Evolutionary conservation across 202 grass and related monocot species (phyloP), one percentile per base, ranked within the genome.

Genomic region (Panicum virgatum): DNA sequence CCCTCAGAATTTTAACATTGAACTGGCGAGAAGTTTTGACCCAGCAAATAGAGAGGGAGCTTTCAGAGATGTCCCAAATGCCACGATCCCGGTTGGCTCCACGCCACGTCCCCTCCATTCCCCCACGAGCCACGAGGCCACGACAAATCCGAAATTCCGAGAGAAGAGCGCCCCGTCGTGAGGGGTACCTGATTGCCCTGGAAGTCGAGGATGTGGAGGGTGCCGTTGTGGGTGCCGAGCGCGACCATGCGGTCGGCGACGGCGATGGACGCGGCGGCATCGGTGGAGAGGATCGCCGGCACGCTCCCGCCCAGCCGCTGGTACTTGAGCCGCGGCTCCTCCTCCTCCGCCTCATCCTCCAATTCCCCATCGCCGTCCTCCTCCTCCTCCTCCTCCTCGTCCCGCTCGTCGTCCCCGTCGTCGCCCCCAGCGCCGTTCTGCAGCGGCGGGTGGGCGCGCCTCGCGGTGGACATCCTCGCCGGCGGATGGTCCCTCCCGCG

Each of bases 151-250:
- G 39, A 47, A 82, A 90, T 86, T 83, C 73, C 42, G 48, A 66
- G n/a, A 34, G 73, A 30, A 51, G 25, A 14, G 66, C 29, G 16
- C 37, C 66, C 45, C 29, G 73, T 22, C n/a, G 47, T 39, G 58
- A 64, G 22, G 66, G 60, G 63, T 85, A 98, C 96, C 96, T 99
- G 89, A 81, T 96, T 96, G 54, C 96, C 92, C 87, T 99, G 96
- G 85, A 99, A 96, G 85, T 99, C 96, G 65, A 99, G 96, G 89
- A 99, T 94, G 81, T 99, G 91, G 66, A 99, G 85, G 70, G 85
- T 85, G 69, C 96, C 96, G 77, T 90, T 86, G 84, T 92, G 91
- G 57, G 93, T 99, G 83, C 96, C 96, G 22, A 99, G 89, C 20
- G 93, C 93, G 61, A 99, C 90, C 91, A 93, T 95, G 45, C 96